Conservation (phyloP, 129 eudicot genomes). For the Rutidosis leptorrhynchoides region DNA sequence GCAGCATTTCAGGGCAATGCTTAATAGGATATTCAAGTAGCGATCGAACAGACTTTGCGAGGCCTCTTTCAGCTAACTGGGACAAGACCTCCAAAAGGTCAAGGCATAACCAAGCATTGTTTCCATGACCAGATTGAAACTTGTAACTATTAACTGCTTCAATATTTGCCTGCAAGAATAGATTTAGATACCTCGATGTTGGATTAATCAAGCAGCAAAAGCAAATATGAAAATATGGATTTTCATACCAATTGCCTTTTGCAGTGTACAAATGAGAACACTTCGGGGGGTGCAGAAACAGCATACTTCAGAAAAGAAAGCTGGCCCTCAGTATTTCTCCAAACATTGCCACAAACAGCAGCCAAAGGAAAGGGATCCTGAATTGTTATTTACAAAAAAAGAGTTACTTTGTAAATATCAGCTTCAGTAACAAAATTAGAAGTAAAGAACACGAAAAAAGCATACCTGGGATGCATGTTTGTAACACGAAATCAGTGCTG, state of each 20-base stretch:
- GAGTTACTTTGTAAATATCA: conserved; percentile 22
- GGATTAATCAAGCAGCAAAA: not conserved
- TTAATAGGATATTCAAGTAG: conserved; percentile 73
- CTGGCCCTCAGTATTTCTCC: conserved; percentile 93
- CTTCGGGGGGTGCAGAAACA: conserved; percentile 86
- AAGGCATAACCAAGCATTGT: conserved; percentile 85
- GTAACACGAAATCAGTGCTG: conserved; percentile 59
- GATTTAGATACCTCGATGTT: conserved; percentile 1
- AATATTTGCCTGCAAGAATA: conserved; percentile 48
- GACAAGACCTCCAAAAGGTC: conserved; percentile 87
- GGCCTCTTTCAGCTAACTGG: conserved; percentile 90
- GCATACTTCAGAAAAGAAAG: conserved; percentile 87
- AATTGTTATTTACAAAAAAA: conserved; percentile 3
- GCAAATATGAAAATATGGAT: not conserved
- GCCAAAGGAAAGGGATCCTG: conserved; percentile 87
- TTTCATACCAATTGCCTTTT: conserved; percentile 67
- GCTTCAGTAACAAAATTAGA: not conserved
- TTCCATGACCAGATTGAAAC: conserved; percentile 51
- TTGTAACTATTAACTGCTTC: conserved; percentile 59
- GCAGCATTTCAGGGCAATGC: conserved; percentile 76
- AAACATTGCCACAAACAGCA: conserved; percentile 79
- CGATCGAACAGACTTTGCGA: conserved; percentile 60
- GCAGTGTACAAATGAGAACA: conserved; percentile 75
- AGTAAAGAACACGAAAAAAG: not conserved
- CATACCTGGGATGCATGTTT: conserved; percentile 75